phyloP scores from a whole-genome alignment of 164 flowering plant species.

The Brasenia schreberi region DNA sequence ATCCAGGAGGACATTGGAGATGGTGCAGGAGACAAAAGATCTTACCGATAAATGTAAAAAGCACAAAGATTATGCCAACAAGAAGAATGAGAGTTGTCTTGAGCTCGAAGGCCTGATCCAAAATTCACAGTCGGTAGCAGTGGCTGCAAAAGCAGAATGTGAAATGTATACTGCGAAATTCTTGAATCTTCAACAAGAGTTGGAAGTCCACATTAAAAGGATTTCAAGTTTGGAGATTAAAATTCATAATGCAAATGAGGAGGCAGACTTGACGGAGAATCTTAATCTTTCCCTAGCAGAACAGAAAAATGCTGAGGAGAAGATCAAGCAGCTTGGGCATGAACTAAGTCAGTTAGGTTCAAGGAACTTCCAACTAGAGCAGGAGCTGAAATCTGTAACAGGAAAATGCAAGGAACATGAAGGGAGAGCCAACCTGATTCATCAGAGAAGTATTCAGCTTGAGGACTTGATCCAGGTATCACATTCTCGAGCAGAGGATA shows the following conservation, averaged over 20 bases:
- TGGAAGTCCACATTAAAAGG: conserved; percentile 41
- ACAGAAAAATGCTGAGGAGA: background rate
- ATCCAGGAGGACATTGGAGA: conserved; percentile 46
- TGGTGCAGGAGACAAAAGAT: conserved; percentile 50
- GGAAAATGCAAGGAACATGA: conserved; percentile 58
- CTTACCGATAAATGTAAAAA: conserved; percentile 39
- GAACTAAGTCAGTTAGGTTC: conserved; percentile 23
- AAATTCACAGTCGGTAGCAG: conserved; percentile 41
- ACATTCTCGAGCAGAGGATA: conserved; percentile 48
- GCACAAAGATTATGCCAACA: background rate
- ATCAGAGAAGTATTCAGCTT: conserved; percentile 61
- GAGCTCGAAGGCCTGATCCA: conserved; percentile 48
- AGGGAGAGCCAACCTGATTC: conserved; percentile 36
- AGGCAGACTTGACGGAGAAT: background rate
- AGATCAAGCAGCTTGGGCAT: background rate
- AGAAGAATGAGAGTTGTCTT: conserved; percentile 43
- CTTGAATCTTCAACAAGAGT: conserved; percentile 39
- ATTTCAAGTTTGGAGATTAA: conserved; percentile 6
- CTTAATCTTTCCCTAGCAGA: background rate
- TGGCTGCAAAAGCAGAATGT: conserved; percentile 42
- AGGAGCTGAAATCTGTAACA: conserved; percentile 35
- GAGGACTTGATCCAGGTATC: conserved; percentile 63
- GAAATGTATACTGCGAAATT: conserved; percentile 26
- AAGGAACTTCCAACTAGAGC: conserved; percentile 42
- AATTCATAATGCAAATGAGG: background rate